Base-by-base conservation (phyloP, 1,139 yeast genomes). In the Blastobotrys ciferrii region DNA sequence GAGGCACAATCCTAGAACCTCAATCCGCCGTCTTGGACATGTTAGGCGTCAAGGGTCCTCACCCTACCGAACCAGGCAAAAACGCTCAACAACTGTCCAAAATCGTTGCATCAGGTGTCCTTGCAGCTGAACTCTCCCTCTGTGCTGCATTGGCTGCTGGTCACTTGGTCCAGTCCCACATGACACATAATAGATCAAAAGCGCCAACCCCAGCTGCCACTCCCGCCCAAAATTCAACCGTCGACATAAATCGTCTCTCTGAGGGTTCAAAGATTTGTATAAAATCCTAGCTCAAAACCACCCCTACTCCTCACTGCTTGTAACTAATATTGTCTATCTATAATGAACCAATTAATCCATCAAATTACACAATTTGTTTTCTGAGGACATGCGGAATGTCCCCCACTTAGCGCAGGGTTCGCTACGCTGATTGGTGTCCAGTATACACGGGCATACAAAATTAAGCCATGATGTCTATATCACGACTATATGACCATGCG, bases 141-240 rank as follows among this genome's bases (percentile, higher is more conserved):
- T 84, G 95, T 70, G 79, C 96, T 45, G 98, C 98, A 1, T 79
- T 92, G 59, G 98, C 98, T 4, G 98, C 98, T 38, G 99, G 99
- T 47, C 99, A 94, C 71, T 78, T 94, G 60, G 99, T 94, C 42
- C 95, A 89, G 74, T 86, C 96, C 56, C 99, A 94, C 70, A 94
- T 94, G 98, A 84, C 82, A 53, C 97, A 86, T 66, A 94, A 94
- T 74, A 84, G 98, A 69, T 76, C 80, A 51, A 82, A 78, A 43
- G 78, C 80, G 17, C 75, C 79, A 5, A 65, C 71, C 28, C 65
- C 75, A 4, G 56, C 68, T 7, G 48, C 44, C 17, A 20, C 42
- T n/a, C 42, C 44, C 20, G 25, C 37, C 36, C 17, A 49, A 6
- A 37, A 47, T 2, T 53, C 63, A 14, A 52, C 59, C 19, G 67